Percentiles rank a stretch among this genome's conserved stretches.
Evolutionary conservation across 164 flowering plant genomes (phyloP).

Genomic region (Dillenia suffruticosa): DNA sequence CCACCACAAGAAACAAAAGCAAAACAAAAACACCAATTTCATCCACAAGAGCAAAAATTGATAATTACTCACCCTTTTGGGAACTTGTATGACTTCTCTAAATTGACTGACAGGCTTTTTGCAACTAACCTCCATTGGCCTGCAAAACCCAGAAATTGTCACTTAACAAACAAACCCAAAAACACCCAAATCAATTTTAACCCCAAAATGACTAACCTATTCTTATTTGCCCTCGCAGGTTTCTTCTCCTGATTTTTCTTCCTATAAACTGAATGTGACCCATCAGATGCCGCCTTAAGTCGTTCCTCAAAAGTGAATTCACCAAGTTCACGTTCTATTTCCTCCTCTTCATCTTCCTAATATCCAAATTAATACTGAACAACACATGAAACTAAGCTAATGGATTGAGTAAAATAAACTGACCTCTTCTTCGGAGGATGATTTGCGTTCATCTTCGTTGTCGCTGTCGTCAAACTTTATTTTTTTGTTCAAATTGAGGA

Average conservation of each 20-base stretch:
- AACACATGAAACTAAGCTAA: not conserved
- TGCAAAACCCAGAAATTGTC: slow-evolving; percentile 15
- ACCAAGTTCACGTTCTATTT: slow-evolving; percentile 61
- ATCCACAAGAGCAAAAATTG: too few species aligned
- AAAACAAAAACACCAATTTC: too few species aligned
- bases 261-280: slow-evolving; percentile 29
- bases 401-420: not conserved
- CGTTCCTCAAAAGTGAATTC: slow-evolving; percentile 73
- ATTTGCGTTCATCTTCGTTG: slow-evolving; percentile 22
- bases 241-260: slow-evolving; percentile 36
- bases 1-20: too few species aligned
- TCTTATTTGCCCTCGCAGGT: slow-evolving; percentile 60
- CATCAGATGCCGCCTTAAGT: slow-evolving; percentile 66
- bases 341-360: slow-evolving; percentile 49
- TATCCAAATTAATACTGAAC: not conserved
- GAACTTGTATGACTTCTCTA: slow-evolving; percentile 74
- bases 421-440: slow-evolving; percentile 28
- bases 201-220: slow-evolving; percentile 33
- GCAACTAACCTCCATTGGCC: slow-evolving; percentile 86
- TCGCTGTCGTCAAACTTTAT: slow-evolving; percentile 27
- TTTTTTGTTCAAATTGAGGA: slow-evolving; percentile 24
- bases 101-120: slow-evolving; percentile 72
- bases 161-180: not conserved
- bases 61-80: slow-evolving; percentile 50
- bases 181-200: not conserved